Base-by-base conservation (phyloP, 768 basidiomycete genomes). In the Coprinellus micaceus region DNA sequence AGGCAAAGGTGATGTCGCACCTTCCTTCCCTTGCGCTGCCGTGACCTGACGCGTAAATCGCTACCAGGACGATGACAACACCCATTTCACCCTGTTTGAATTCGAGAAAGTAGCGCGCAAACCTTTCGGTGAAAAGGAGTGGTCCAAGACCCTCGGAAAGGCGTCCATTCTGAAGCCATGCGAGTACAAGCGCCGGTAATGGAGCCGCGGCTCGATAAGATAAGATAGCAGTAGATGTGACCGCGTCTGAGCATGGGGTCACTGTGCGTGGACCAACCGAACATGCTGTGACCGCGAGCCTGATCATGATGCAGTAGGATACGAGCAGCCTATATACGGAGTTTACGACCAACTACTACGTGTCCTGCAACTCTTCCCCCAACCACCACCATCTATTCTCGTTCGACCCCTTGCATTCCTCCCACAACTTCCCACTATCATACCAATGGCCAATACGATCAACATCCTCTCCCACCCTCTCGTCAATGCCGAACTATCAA, bases 111-210 rank as follows among this genome's bases (percentile, higher is more conserved):
- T 78, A 4, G 61, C 77, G 15, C 76, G 78, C 37, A 68, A 69
- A 49, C 61, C 67, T 22, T 82, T 77, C 65, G 72, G 70, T 37
- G 77, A 83, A 47, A 76, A 82, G 60, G 82, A 87, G 57, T 94
- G 88, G 86, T 66, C 63, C 11, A 74, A 74, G 41, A 60, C 92
- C 22, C 49, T 82, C 63, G 71, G 74, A 9, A 80, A 76, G 63
- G 81, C 83, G 15, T 65, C 69, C 54, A 63, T 90, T 36, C 75
- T 97, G 56, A 92, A 91, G 69, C 85, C 94, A 33, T 97, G 94
- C 70, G 91, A 96, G 73, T 97, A 97, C 69, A 97, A 96, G 68
- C 79, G 89, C 62, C 79, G 94, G 66, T 96, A 71, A 80, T 33
- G 29, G 25, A 22, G 33, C 7, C 33, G 33, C 13, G 7, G 33